Evolutionary conservation across 768 basidiomycete species (phyloP), one percentile per base, ranked within the genome.

Genomic region (Calocera viscosa): DNA sequence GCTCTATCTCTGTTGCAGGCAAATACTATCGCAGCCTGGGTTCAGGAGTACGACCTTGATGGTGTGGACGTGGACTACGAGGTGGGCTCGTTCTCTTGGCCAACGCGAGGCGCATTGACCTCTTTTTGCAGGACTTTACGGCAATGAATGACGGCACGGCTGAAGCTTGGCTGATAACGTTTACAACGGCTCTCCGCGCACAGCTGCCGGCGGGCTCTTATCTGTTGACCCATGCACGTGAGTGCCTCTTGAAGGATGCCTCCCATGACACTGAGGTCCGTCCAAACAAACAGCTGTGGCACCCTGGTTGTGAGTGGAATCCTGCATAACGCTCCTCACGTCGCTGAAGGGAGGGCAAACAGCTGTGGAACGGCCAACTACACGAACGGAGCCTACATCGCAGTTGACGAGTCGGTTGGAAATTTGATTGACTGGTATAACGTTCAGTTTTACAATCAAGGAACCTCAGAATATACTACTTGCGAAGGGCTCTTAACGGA

Each of bases 21-120:
- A 1, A 82, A 84, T 68, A 82, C 81, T 1, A 80, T 89, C 73
- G 86, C 87, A 0, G 80, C 80, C 14, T 90, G 80, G 78, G 87
- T 89, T 10, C 83, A 81, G 67, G 70, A 83, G 70, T 86, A 80
- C 67, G 74, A 78, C 63, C 75, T 89, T 19, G 87, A 89, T 70
- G 88, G 88, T 19, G 19, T 28, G 24, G 12, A 49, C n/a, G n/a
- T n/a, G n/a, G n/a, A n/a, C n/a, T n/a, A n/a, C n/a, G n/a, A n/a
- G n/a, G n/a, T n/a, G n/a, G n/a, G n/a, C n/a, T n/a, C n/a, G n/a
- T n/a, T n/a, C n/a, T n/a, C n/a, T n/a, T n/a, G n/a, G n/a, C n/a
- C n/a, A n/a, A n/a, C n/a, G n/a, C 24, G 43, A 24, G 7, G 19
- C 8, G 43, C 63, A 82, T 88, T 28, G 87, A 89, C 72, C 84